Conservation (phyloP, 176 grass and related monocot genomes). For the Cocos nucifera region DNA sequence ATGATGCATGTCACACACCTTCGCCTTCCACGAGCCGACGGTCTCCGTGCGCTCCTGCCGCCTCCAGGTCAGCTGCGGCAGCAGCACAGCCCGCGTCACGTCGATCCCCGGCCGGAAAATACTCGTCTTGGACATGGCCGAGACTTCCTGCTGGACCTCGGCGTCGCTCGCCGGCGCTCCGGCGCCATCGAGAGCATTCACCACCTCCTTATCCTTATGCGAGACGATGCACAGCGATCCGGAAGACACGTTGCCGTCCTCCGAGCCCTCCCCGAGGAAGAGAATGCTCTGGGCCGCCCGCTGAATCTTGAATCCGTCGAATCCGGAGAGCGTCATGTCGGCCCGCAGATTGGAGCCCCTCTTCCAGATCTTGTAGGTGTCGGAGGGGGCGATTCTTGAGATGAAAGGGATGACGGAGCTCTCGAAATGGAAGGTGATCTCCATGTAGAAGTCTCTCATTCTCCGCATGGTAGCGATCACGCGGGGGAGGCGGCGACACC, state of each 20-base stretch:
- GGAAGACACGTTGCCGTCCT: neutral
- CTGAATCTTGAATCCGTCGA: slow-evolving; percentile 9
- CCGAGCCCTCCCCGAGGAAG: slow-evolving; percentile 1
- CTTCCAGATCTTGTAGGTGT: slow-evolving; percentile 18
- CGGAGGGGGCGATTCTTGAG: slow-evolving; percentile 7
- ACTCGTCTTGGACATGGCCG: neutral
- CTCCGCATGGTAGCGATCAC: slow-evolving; percentile 3
- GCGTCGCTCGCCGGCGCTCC: neutral
- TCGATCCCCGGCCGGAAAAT: slow-evolving; percentile 3
- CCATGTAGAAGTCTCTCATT: slow-evolving; percentile 12
- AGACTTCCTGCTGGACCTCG: neutral
- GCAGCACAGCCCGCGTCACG: neutral
- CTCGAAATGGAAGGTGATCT: slow-evolving; percentile 17
- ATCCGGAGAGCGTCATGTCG: slow-evolving; percentile 8
- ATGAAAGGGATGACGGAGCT: slow-evolving; percentile 12
- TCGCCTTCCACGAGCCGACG: slow-evolving; percentile 10
- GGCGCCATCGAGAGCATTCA: neutral
- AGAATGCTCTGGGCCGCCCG: neutral
- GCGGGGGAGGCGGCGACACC: slow-evolving; percentile 3
- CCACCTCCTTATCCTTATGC: slow-evolving; percentile 7
- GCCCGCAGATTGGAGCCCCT: slow-evolving; percentile 7
- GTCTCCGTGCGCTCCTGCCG: slow-evolving; percentile 3
- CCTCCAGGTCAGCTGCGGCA: slow-evolving; percentile 8
- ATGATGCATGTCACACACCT: slow-evolving; percentile 14
- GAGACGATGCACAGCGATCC: slow-evolving; percentile 5